Evolutionary conservation across 805 yeast species (phyloP), one percentile per base, ranked within the genome.

Genomic region (Ogataea nakhonphanomensis): DNA sequence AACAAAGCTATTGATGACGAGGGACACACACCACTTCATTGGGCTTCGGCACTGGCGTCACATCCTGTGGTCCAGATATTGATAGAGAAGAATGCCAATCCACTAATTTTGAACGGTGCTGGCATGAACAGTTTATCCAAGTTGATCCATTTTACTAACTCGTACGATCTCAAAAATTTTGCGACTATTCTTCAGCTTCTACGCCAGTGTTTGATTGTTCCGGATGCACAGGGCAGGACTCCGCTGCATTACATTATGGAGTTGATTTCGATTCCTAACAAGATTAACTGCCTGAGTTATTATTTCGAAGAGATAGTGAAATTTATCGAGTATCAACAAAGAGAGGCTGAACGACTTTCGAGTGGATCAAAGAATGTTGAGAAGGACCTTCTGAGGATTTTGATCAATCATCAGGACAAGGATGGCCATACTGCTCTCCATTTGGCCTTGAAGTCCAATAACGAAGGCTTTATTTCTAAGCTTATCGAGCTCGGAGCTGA

Each of bases 361-460:
- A 35, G 27, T 12, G 30, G 44, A 10, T 41, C 44, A 5, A 44
- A 41, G 11, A 50, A 17, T 17, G 20, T 59, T 22, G 66, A 69
- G 35, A 65, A 65, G 35, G 65, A 70, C 14, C 52, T 79, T 35
- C 70, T 81, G 30, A 73, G 75, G 35, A 75, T 80, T 48, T 66
- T 84, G 29, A 57, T 84, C 22, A 84, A 87, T 55, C 89, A 81
- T 51, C 86, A 78, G 55, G 98, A 93, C 61, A 71, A 70, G 15
- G 72, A 79, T 45, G 97, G 97, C 4, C 87, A 89, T 51, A 87
- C 96, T 0, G 87, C 95, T 6, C 65, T 89, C 35, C 95, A 88
- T 53, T 67, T 91, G 32, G 89, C 95, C 0, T 76, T 79, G 11
- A 69, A 78, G 26, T 65, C 76, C 7, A 73, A 74, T 3, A 75